Base-by-base conservation (phyloP, 108 stramenopile genomes). In the Schizochytrium sp. region DNA sequence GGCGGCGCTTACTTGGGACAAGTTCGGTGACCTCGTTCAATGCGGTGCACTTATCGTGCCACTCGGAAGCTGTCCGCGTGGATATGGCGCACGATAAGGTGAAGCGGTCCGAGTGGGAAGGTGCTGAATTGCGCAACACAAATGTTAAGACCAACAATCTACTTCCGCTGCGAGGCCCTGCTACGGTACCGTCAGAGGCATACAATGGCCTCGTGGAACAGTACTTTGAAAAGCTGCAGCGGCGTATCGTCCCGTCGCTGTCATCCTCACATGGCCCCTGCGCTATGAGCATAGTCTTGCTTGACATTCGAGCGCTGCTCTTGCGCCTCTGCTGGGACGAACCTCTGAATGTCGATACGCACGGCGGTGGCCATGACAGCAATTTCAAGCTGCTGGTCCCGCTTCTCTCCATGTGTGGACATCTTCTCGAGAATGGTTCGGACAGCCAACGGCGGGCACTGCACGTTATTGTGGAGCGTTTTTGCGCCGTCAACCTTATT, bases 101-200 rank as follows among this genome's bases (percentile, higher is more conserved):
- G 14, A 91, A 91, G 29, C 90, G 90, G 48, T 57, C 87, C 28
- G 92, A 92, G 88, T 92, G 92, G 92, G 92, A 92, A 57, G 91
- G 92, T 34, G 92, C 92, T 5, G 44, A 90, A n/a, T 89, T 92
- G 45, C 90, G 92, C 83, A 92, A 92, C 90, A 90, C 92, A 43
- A 55, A 91, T 51, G 91, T 91, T 44, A 72, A 87, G 29, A 87
- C 89, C 63, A 92, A 92, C 71, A 88, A 88, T 19, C 63, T 92
- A 14, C 25, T 92, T 25, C 92, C 92, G 14, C 57, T 92, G 44
- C 60, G 88, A 16, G 89, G 90, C 19, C 91, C 91, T n/a, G 29
- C 87, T 21, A 91, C 91, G 21, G 18, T 83, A 45, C 23, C 90
- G 5, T 48, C 25, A 21, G 90, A 91, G 44, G 25, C 44, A 28